Percentiles rank a stretch among this genome's conserved stretches.
Conservation (phyloP, 2,329 filamentous ascomycete species). For the Cordyceps tenuipes region DNA sequence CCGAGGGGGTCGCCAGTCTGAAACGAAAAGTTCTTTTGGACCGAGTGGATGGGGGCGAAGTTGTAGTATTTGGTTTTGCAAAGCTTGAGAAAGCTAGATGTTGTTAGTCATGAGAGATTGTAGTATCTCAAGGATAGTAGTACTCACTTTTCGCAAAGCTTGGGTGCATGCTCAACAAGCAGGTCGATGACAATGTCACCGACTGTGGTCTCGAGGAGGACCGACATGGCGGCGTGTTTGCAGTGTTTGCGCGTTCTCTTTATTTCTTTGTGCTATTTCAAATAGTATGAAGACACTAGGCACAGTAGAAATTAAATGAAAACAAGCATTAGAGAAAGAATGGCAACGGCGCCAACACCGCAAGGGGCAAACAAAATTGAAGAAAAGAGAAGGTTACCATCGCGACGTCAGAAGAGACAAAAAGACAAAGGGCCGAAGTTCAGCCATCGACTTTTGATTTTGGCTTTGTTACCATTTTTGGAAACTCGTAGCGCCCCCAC, state of each 20-base stretch:
- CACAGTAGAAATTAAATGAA: background rate
- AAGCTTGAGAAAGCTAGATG: constrained; percentile 78
- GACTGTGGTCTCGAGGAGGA: constrained; percentile 83
- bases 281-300: too few species aligned
- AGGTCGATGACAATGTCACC: constrained; percentile 95
- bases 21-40: constrained; percentile 93
- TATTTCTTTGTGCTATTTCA: background rate
- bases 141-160: constrained; percentile 90
- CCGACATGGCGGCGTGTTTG: constrained; percentile 59
- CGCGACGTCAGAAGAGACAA: background rate
- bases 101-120: constrained; percentile 25
- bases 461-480: constrained; percentile 1
- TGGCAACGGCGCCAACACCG: background rate
- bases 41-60: constrained; percentile 82
- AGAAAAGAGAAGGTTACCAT: background rate
- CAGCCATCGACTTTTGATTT: background rate
- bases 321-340: background rate
- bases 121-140: background rate
- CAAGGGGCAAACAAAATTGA: background rate
- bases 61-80: constrained; percentile 99
- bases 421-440: background rate
- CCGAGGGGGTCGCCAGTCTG: constrained; percentile 93
- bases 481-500: background rate
- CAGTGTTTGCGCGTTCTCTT: background rate
- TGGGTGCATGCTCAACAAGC: constrained; percentile 79